phyloP scores from a whole-genome alignment of 345 rosid species.

The Garcia nutans region DNA sequence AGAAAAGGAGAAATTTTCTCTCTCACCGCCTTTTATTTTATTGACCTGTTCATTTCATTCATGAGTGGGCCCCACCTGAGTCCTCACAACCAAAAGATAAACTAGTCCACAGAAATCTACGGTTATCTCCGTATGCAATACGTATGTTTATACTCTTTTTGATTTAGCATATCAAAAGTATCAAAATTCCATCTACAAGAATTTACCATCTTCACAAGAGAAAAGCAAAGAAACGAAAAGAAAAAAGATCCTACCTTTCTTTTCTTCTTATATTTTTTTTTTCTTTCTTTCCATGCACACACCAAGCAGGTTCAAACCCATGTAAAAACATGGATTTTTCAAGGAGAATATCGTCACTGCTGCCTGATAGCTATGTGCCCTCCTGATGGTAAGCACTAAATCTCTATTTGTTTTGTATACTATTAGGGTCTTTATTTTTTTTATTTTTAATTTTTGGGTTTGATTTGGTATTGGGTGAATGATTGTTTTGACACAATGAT shows the following conservation, averaged over 20 bases:
- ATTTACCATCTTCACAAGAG: background rate
- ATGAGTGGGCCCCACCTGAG: slow-evolving; percentile 13
- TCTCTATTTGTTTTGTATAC: background rate
- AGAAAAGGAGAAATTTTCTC: background rate
- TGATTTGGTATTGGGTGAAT: slow-evolving; percentile 6
- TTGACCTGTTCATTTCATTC: slow-evolving; percentile 22
- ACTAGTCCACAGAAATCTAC: slow-evolving; percentile 33
- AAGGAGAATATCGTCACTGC: slow-evolving; percentile 19
- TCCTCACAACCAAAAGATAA: slow-evolving; percentile 9
- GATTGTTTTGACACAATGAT: slow-evolving; percentile 20
- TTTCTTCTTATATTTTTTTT: no score
- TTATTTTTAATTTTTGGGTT: background rate
- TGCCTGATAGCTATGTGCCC: slow-evolving; percentile 20
- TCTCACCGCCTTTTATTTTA: background rate
- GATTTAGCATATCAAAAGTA: background rate
- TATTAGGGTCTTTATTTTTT: background rate
- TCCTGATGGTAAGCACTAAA: slow-evolving; percentile 15
- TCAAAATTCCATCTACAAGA: slow-evolving; percentile 1
- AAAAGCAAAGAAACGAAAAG: background rate
- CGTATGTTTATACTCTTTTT: slow-evolving; percentile 22
- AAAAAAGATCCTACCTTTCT: background rate
- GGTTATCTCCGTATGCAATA: slow-evolving; percentile 21
- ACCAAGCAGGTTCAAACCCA: background rate
- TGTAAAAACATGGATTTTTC: background rate
- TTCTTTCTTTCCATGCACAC: background rate